A percentile compares a stretch with the other conserved stretches of the same genome.
These are phyloP conservation scores for Sutorius australiensis DNA, from an alignment of 768 basidiomycete genomes.

Conservation along the genomic window DNA sequence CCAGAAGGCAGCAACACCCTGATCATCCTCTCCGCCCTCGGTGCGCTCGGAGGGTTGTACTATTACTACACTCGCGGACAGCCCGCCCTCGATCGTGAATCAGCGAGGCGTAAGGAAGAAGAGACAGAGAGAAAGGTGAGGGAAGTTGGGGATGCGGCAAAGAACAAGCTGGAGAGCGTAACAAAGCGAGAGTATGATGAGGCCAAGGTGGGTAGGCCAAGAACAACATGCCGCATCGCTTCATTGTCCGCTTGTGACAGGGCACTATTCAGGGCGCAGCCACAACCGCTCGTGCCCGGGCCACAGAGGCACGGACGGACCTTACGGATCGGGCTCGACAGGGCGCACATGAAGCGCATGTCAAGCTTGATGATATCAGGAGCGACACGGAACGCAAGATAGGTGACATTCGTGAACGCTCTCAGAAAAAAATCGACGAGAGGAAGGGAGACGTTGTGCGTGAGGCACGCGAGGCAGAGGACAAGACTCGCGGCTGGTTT, in stretches of 20 bases:
- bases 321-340: constrained; percentile 25
- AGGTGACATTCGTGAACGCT: constrained; percentile 20
- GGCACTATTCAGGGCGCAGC: constrained; percentile 20
- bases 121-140: constrained; percentile 29
- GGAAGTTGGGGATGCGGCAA: constrained; percentile 29
- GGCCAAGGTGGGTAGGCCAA: constrained; percentile 28
- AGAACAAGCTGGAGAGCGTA: constrained; percentile 25
- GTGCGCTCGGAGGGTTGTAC: constrained; percentile 35
- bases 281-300: constrained; percentile 12
- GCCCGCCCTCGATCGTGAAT: constrained; percentile 18
- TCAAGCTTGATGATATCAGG: constrained; percentile 24
- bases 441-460: constrained; percentile 26
- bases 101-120: constrained; percentile 33
- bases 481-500: constrained; percentile 35
- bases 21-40: constrained; percentile 31
- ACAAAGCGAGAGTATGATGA: constrained; percentile 31
- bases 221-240: not conserved
- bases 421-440: constrained; percentile 29
- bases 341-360: constrained; percentile 24
- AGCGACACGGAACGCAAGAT: constrained; percentile 24
- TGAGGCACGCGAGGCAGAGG: constrained; percentile 23
- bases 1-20: constrained; percentile 24
- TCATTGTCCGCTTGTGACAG: not conserved
- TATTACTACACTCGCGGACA: constrained; percentile 34
- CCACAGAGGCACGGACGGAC: constrained; percentile 23